Evolutionary conservation across 345 rosid genomes (phyloP), one percentile per base, ranked within the genome.

Genomic region (Reutealis trisperma): DNA sequence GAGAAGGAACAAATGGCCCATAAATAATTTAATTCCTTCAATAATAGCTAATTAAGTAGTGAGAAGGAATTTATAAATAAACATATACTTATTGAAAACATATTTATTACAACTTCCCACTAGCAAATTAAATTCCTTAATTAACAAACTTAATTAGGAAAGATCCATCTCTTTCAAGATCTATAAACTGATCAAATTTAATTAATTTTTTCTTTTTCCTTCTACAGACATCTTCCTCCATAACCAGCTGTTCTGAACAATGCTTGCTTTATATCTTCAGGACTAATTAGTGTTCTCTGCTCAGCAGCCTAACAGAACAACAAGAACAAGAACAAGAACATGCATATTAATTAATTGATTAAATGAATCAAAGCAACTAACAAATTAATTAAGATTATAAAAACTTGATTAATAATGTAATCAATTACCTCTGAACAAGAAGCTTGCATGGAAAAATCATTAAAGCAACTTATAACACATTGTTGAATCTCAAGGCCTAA

Each of bases 221-320:
- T 65, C 82, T 85, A 87, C 87, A 88, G 76, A 73, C 96, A 93
- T 85, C 87, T 92, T 83, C 99, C 99, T 86, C 96, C 99, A 76
- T 96, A 92, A 42, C 99, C 99, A 67, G 99, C 97, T 85, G 87
- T 91, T 83, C 89, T 81, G 81, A 92, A 91, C 34, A 96, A 78
- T 72, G 98, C 89, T 81, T 96, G 97, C 87, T 93, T 93, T 84
- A 96, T 87, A 76, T 93, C 98, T 79, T 93, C 97, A 42, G 93
- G 73, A 69, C 83, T 85, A 15, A 86, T 19, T 58, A 83, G 42
- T 69, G 79, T 78, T 77, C 86, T 87, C 85, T 88, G 90, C 82
- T 88, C 91, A 71, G 47, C 52, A 42, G 34, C 86, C 89, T 83
- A 32, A 58, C 52, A 59, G 51, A 67, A 41, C 25, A 57, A 16